Evolutionary conservation across 257 asterid species (phyloP).

Genomic region (Cinchona pubescens): DNA sequence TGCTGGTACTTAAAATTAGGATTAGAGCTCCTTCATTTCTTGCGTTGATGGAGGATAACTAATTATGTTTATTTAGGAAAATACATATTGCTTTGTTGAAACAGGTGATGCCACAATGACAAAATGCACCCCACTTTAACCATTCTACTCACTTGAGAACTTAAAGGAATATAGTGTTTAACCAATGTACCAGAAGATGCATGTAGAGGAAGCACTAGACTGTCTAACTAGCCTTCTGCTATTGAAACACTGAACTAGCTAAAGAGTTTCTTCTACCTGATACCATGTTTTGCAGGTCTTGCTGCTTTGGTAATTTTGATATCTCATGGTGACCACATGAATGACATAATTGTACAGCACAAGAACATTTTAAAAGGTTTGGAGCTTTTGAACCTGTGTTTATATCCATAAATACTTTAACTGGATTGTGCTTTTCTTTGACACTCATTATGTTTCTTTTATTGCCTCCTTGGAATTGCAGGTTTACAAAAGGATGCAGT

Average conservation of each 20-base stretch:
- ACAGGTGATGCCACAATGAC: too few relatives aligned
- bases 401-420: slow-evolving; percentile 21
- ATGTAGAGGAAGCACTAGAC: background rate
- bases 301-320: slow-evolving; percentile 72
- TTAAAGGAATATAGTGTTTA: background rate
- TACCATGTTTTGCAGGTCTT: slow-evolving; percentile 45
- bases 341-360: slow-evolving; percentile 48
- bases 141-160: background rate
- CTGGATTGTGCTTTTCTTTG: slow-evolving; percentile 2
- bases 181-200: background rate
- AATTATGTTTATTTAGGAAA: background rate
- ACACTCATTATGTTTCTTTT: slow-evolving; percentile 7
- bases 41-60: background rate
- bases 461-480: slow-evolving; percentile 30
- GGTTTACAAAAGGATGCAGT: slow-evolving; percentile 64
- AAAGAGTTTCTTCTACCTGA: background rate
- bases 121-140: background rate
- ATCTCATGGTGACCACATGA: slow-evolving; percentile 70
- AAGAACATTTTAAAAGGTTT: slow-evolving; percentile 69
- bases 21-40: background rate
- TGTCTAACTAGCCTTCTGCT: background rate
- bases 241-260: background rate
- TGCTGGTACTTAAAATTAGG: background rate
- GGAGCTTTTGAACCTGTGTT: slow-evolving; percentile 18
- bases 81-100: background rate